A percentile compares a stretch with the other conserved stretches of the same genome.
These are phyloP conservation scores for Mycosphaerella sp. DNA, from an alignment of 2,329 filamentous ascomycete genomes.

Conservation along the genomic window DNA sequence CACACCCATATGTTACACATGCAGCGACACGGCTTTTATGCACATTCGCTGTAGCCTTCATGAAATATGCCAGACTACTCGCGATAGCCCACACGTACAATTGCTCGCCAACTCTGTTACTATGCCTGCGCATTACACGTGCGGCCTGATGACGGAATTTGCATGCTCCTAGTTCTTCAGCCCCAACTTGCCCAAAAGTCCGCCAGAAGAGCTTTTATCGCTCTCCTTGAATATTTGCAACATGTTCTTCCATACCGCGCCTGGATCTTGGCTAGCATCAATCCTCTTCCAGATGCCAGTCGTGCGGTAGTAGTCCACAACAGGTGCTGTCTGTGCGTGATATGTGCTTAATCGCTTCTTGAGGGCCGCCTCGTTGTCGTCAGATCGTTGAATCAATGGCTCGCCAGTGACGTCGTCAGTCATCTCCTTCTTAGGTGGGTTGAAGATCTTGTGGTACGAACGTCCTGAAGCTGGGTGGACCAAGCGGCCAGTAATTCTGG, in stretches of 20 bases:
- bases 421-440: slow-evolving; percentile 91
- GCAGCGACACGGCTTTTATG: slow-evolving; percentile 16
- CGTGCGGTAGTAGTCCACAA: slow-evolving; percentile 94
- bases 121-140: slow-evolving; percentile 7
- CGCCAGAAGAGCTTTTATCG: slow-evolving; percentile 36
- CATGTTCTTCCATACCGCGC: slow-evolving; percentile 91
- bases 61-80: neutral
- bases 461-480: slow-evolving; percentile 94
- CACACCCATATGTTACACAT: slow-evolving; percentile 22
- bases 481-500: slow-evolving; percentile 92
- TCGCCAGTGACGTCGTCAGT: slow-evolving; percentile 96
- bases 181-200: slow-evolving; percentile 51
- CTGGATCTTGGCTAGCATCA: slow-evolving; percentile 92
- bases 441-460: slow-evolving; percentile 98
- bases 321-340: slow-evolving; percentile 86
- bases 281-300: slow-evolving; percentile 95
- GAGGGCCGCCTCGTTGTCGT: slow-evolving; percentile 93
- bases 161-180: slow-evolving; percentile 32
- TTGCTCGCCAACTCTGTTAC: neutral
- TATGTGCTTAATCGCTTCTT: slow-evolving; percentile 93
- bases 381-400: slow-evolving; percentile 89
- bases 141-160: neutral
- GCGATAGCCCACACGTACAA: neutral
- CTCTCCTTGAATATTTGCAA: slow-evolving; percentile 67
- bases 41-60: slow-evolving; percentile 15